Evolutionary conservation across 108 stramenopile species (phyloP), one percentile per base, ranked within the genome.

Genomic region (Nitzschia palea): DNA sequence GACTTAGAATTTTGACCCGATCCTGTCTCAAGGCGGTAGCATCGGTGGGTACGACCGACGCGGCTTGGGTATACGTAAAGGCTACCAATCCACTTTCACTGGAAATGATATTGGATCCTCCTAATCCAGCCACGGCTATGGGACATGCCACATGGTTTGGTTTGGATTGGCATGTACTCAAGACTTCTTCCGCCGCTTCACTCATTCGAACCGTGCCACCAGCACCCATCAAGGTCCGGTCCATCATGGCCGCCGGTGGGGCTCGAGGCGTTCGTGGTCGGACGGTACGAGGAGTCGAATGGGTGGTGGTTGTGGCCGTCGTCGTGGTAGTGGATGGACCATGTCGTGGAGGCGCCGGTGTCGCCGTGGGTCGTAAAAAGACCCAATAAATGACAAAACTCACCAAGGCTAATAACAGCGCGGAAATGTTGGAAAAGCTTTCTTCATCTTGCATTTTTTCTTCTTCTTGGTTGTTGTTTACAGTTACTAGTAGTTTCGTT

Each of bases 1-100:
- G 68, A 31, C 61, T 55, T 44, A 74, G 54, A 25, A 74, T 58
- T 37, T 61, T 66, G 29, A 65, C 73, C 1, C 73, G 73, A 43
- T 74, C 73, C 22, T 36, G 51, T 28, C 71, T 50, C 5, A 37
- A 6, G n/a, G 45, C 45, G 28, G 22, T 34, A 0, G 30, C 14
- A 51, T 14, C 26, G 15, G 15, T 34, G 20, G 44, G 6, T 30
- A 34, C 44, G 10, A 47, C 0, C 10, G 36, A 26, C 6, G 70
- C 59, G 0, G 65, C 65, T 22, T 66, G 14, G 6, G 65, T 66
- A 43, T 60, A 51, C 6, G 37, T 18, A 45, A 67, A 65, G 3
- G 57, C 55, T 1, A 74, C 59, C 20, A 74, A 36, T 1, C 73
- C 73, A 55, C 34, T 51, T 4, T 74, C 73, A 20, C 31, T 59